Evolutionary conservation across 495 filamentous ascomycete genomes (phyloP).

Genomic region (Aspergillus ostianus): DNA sequence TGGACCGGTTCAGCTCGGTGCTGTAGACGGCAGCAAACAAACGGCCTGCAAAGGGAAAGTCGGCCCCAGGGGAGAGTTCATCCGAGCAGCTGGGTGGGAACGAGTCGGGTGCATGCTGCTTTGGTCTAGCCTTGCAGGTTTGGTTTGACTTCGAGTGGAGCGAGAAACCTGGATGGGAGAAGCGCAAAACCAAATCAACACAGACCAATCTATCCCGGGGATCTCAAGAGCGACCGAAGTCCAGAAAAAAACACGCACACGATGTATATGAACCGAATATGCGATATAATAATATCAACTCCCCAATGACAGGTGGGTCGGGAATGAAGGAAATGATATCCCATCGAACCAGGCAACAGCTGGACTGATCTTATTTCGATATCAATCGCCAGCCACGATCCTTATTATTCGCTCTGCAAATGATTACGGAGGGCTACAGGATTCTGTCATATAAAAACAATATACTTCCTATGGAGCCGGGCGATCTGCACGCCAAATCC

Average conservation of each 20-base stretch:
- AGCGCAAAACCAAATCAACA: neutral
- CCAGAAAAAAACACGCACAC: neutral
- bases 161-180: neutral
- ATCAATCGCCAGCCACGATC: neutral
- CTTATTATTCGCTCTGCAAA: neutral
- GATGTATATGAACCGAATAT: neutral
- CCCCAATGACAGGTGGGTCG: neutral
- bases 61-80: neutral
- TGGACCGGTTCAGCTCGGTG: slow-evolving; percentile 15
- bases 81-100: neutral
- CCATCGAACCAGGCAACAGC: neutral
- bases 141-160: neutral
- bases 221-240: neutral
- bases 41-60: neutral
- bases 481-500: slow-evolving; percentile 9
- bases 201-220: neutral
- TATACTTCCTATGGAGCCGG: neutral
- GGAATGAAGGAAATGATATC: neutral
- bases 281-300: neutral
- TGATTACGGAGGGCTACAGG: neutral
- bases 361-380: neutral
- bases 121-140: neutral
- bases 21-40: slow-evolving; percentile 8
- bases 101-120: neutral
- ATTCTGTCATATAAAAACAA: neutral